Conservation (phyloP, 495 filamentous ascomycete genomes). For the Daldinia bambusicola region DNA sequence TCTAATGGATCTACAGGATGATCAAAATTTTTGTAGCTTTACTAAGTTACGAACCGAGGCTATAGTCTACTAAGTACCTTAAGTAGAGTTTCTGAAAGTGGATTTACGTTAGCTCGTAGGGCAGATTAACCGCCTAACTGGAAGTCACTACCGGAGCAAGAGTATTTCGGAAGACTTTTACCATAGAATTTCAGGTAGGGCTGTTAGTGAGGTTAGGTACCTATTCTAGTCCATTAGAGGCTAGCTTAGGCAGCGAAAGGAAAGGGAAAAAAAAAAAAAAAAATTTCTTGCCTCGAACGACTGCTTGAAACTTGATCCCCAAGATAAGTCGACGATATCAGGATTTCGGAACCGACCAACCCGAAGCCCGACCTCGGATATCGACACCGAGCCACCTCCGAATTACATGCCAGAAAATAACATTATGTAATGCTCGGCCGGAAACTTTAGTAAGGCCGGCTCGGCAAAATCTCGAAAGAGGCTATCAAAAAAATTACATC, state of each 20-base stretch:
- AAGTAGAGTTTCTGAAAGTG: constrained; percentile 1
- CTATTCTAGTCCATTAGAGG: not conserved
- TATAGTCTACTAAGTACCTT: not conserved
- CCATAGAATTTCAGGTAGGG: not conserved
- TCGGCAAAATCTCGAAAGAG: not conserved
- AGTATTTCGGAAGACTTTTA: not conserved
- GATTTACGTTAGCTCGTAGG: constrained; percentile 1
- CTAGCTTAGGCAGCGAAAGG: not conserved
- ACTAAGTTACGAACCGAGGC: constrained; percentile 22
- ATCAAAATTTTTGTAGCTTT: constrained; percentile 3
- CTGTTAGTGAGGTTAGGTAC: constrained; percentile 3
- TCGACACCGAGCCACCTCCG: not conserved
- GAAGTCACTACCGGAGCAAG: not conserved
- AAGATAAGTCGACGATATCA: not conserved
- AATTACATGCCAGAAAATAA: not conserved
- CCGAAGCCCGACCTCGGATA: not conserved
- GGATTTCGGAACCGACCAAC: not conserved
- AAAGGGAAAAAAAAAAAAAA: not conserved
- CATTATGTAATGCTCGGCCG: not conserved
- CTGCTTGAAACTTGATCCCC: not conserved
- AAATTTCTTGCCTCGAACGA: no score
- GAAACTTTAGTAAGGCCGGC: not conserved
- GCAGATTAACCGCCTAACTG: not conserved
- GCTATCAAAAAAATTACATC: constrained; percentile 26
- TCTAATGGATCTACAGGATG: not conserved